Percentiles rank a stretch among this genome's conserved stretches.
Conservation (phyloP, 2,329 filamentous ascomycete species). For the Lecanicillium sp. region DNA sequence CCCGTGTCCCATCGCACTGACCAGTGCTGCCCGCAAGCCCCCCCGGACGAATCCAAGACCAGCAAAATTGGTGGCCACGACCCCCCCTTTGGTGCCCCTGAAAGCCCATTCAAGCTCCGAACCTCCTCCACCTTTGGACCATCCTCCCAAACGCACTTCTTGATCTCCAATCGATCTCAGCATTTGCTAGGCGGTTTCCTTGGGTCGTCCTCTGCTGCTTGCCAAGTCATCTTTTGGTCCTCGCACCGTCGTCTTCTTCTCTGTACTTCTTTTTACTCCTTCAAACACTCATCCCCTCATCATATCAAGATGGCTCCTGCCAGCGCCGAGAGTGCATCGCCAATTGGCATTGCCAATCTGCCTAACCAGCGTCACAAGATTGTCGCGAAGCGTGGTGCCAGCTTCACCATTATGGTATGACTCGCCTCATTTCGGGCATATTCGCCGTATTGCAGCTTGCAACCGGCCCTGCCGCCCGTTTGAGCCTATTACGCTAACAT, state of each 20-base stretch:
- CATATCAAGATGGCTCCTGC: slow-evolving; percentile 48
- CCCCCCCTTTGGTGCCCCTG: slow-evolving; percentile 15
- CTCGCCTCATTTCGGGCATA: no score
- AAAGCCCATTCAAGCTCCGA: slow-evolving; percentile 13
- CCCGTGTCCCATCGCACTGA: slow-evolving; percentile 15
- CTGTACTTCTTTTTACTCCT: neutral
- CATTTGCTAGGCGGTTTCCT: slow-evolving; percentile 11
- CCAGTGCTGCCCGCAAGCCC: slow-evolving; percentile 15
- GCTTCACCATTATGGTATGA: slow-evolving; percentile 97
- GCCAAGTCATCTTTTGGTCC: slow-evolving; percentile 1
- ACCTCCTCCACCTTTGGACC: slow-evolving; percentile 14
- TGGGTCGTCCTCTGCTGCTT: slow-evolving; percentile 11
- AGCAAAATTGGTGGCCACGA: slow-evolving; percentile 15
- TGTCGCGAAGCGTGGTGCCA: slow-evolving; percentile 79
- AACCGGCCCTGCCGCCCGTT: neutral
- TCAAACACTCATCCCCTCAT: slow-evolving; percentile 12
- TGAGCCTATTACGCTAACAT: slow-evolving; percentile 11
- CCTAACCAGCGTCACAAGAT: slow-evolving; percentile 72
- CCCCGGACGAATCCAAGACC: slow-evolving; percentile 14
- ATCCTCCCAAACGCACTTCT: slow-evolving; percentile 13
- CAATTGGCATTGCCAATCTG: slow-evolving; percentile 69
- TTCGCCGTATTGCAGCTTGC: slow-evolving; percentile 5
- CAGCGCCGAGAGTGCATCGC: slow-evolving; percentile 55
- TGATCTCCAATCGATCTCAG: slow-evolving; percentile 14
- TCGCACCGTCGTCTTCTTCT: neutral